Evolutionary conservation across 768 basidiomycete genomes (phyloP).

Genomic region (Tulasnella sp.): DNA sequence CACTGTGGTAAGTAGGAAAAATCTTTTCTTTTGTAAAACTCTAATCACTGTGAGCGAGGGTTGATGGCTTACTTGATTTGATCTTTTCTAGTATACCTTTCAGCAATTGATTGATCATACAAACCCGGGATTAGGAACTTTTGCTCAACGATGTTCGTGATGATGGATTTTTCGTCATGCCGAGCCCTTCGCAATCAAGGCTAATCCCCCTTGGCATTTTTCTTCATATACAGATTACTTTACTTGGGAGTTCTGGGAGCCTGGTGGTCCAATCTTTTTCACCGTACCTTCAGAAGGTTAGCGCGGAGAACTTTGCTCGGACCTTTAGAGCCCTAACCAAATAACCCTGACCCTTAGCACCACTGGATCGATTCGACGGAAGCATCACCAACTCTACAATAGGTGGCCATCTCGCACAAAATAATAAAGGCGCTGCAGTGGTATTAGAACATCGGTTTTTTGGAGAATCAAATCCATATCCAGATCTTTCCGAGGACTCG

Average conservation of each 20-base stretch:
- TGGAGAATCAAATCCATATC: constrained; percentile 6
- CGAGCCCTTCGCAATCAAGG: too few species aligned
- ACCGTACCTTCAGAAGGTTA: constrained; percentile 8
- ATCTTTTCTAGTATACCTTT: constrained; percentile 9
- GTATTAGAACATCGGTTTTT: constrained; percentile 11
- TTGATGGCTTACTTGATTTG: neutral
- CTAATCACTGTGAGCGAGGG: neutral
- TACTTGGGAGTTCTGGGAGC: constrained; percentile 13
- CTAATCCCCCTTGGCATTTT: too few species aligned
- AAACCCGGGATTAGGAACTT: constrained; percentile 5
- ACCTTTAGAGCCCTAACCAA: neutral
- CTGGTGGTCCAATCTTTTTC: constrained; percentile 10
- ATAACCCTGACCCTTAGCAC: neutral
- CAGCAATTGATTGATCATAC: constrained; percentile 3
- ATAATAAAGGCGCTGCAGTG: constrained; percentile 9
- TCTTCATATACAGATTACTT: constrained; percentile 8
- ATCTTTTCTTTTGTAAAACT: neutral
- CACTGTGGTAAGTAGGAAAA: neutral
- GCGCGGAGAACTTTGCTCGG: neutral
- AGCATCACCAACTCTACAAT: constrained; percentile 3
- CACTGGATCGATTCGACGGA: constrained; percentile 6
- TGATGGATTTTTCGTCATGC: too few species aligned
- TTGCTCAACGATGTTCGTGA: constrained; percentile 6
- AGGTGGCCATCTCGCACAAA: constrained; percentile 6
- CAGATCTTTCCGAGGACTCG: constrained; percentile 1